Evolutionary conservation across 352 stramenopile species (phyloP), one percentile per base, ranked within the genome.

Genomic region (Phytophthora megakarya): DNA sequence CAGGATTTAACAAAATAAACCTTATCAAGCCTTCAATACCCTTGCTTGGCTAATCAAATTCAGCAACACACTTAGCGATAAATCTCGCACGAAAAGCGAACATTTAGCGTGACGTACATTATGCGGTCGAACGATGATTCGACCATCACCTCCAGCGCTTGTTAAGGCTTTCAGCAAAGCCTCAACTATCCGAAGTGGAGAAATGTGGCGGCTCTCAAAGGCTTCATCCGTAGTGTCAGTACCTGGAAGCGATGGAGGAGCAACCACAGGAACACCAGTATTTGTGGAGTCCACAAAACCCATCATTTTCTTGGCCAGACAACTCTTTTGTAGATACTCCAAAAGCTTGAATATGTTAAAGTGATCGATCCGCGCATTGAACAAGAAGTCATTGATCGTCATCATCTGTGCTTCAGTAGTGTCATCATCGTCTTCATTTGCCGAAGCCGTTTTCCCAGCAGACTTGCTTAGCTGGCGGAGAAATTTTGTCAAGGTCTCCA

Each of bases 1-100:
- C 87, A 12, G 97, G 97, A 72, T 99, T 98, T 8, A 99, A 78
- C 59, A 99, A 73, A 23, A 99, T 86, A 73, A 98, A 99, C 55
- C 96, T 96, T 30, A 99, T 81, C 13, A 70, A 56, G 1, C 72
- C 76, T 72, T 91, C 80, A 16, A 78, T 67, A 5, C 73, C 72
- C 57, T 81, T 83, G 2, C 49, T 71, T 26, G 66, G 59, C 80
- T 92, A 32, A 22, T 1, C 11, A 70, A 1, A 53, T 18, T 54
- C 22, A 42, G 21, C 33, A 65, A 37, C 26, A 71, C 69, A 23
- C 23, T 53, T 68, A 58, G 69, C 8, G 21, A 47, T 15, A 35
- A 35, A 12, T 35, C n/a, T 43, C 13, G 13, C 8, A 12, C 7
- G 22, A 2, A 37, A 40, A 47, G 15, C 1, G 18, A 37, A 9